These are phyloP conservation scores for Diaporthe aspalathi DNA, from an alignment of 2,329 filamentous ascomycete species.

Conservation along the genomic window DNA sequence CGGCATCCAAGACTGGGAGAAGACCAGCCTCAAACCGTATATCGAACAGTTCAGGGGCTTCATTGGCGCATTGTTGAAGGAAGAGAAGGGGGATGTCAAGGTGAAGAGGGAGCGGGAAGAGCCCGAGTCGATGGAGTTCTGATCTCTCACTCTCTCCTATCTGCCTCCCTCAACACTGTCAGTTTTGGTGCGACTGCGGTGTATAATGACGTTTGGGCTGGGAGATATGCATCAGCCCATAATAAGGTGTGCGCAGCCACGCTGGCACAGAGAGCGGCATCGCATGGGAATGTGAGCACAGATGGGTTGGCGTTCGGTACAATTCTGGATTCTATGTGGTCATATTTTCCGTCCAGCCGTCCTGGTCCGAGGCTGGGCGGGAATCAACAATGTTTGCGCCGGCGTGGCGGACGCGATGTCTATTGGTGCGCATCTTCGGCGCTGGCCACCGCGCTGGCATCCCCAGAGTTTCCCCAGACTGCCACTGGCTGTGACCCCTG, in stretches of 20 bases:
- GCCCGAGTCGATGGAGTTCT: constrained; percentile 65
- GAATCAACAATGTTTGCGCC: constrained; percentile 9
- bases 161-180: no score
- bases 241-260: constrained; percentile 4
- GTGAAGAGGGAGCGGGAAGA: constrained; percentile 69
- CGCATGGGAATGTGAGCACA: not conserved
- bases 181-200: not conserved
- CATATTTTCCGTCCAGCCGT: constrained; percentile 38
- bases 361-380: constrained; percentile 15
- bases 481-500: constrained; percentile 26
- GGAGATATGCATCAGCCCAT: not conserved
- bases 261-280: not conserved
- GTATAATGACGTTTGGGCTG: not conserved
- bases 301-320: constrained; percentile 30
- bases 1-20: constrained; percentile 86
- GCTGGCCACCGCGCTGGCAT: constrained; percentile 14
- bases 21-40: constrained; percentile 93
- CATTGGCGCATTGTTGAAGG: constrained; percentile 81
- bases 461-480: constrained; percentile 37
- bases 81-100: constrained; percentile 66
- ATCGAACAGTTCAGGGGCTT: constrained; percentile 90
- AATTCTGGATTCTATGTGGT: constrained; percentile 34
- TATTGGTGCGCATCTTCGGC: constrained; percentile 38
- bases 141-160: constrained; percentile 35
- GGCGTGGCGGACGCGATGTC: constrained; percentile 13